These are phyloP conservation scores for Pinus tabuliformis DNA, from an alignment of 75 land plant genomes.

Conservation along the genomic window DNA sequence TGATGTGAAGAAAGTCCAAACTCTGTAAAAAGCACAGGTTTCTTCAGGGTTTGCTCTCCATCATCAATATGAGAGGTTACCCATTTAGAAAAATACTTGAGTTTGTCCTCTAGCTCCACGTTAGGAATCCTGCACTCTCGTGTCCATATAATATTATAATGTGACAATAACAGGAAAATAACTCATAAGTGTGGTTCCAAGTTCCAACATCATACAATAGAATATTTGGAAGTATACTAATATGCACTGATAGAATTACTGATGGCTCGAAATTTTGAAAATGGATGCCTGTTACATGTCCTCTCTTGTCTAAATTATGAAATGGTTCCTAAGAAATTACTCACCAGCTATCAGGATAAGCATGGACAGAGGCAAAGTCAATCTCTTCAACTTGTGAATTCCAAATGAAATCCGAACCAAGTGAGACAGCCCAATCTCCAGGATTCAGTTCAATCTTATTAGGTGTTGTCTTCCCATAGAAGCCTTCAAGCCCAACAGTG, in stretches of 20 bases:
- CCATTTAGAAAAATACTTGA: slow-evolving; percentile 54
- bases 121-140: slow-evolving; percentile 50
- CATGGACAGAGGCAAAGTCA: slow-evolving; percentile 83
- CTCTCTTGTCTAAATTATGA: slow-evolving; percentile 2
- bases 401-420: slow-evolving; percentile 72
- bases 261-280: background rate
- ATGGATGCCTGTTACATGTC: background rate
- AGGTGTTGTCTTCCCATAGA: slow-evolving; percentile 40
- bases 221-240: background rate
- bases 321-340: slow-evolving; percentile 2
- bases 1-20: slow-evolving; percentile 40
- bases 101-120: slow-evolving; percentile 32
- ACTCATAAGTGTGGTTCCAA: background rate
- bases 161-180: background rate
- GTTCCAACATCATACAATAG: background rate
- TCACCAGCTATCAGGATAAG: slow-evolving; percentile 82
- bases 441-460: slow-evolving; percentile 35
- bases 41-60: slow-evolving; percentile 43
- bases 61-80: slow-evolving; percentile 59
- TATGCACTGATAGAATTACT: background rate
- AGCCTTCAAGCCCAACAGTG: slow-evolving; percentile 64
- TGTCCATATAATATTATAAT: background rate
- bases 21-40: slow-evolving; percentile 80
- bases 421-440: slow-evolving; percentile 24
- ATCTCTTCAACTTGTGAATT: slow-evolving; percentile 48